Percentiles rank a stretch among this genome's conserved stretches.
Conservation (phyloP, 345 rosid genomes). For the Citrus australasica region DNA sequence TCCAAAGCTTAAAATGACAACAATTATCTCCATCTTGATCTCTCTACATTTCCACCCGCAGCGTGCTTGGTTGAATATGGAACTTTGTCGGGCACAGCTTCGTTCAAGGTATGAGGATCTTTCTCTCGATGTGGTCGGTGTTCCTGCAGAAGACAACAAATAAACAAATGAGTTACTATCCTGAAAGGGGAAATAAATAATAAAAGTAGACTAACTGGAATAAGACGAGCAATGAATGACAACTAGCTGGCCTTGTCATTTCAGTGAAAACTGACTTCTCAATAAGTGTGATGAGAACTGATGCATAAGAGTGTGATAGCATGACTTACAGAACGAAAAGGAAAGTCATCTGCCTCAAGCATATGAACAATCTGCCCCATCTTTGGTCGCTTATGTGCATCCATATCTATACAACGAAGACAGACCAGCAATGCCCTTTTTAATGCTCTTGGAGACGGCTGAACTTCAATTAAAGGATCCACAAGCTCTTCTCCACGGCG, state of each 20-base stretch:
- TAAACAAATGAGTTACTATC: neutral
- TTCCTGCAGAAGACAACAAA: conserved; percentile 36
- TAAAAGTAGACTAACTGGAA: neutral
- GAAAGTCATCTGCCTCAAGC: conserved; percentile 96
- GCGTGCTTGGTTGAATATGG: conserved; percentile 15
- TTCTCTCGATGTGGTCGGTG: conserved; percentile 35
- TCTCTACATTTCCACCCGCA: conserved; percentile 14
- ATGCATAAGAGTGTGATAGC: neutral
- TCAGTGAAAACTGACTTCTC: neutral
- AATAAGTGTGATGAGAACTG: neutral
- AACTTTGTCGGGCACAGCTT: conserved; percentile 10
- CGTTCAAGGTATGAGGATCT: conserved; percentile 25
- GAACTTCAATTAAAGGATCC: conserved; percentile 68
- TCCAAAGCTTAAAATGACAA: conserved; percentile 9
- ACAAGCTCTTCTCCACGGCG: conserved; percentile 79
- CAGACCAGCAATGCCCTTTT: conserved; percentile 80
- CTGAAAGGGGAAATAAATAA: neutral
- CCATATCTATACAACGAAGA: conserved; percentile 91
- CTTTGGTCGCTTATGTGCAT: conserved; percentile 78
- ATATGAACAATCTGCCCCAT: conserved; percentile 97
- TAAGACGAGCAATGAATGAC: neutral
- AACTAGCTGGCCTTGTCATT: neutral
- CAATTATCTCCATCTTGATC: conserved; percentile 29
- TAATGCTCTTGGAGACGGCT: conserved; percentile 64
- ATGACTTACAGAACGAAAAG: conserved; percentile 74